Evolutionary conservation across 176 grass and related monocot genomes (phyloP).

Genomic region (Dactylis glomerata): DNA sequence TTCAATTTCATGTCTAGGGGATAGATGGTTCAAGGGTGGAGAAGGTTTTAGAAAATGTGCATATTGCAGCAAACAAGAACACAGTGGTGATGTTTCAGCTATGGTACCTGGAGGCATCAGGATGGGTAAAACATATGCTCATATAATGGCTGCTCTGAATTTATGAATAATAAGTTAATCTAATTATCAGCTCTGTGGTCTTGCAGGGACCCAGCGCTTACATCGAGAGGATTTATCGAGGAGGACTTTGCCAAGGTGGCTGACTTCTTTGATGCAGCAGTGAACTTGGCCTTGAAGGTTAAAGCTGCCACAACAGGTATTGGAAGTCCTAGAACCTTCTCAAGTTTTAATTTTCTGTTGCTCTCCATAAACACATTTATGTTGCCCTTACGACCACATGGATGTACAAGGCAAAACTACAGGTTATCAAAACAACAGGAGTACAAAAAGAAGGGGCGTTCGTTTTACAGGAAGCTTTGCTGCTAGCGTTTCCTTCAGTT

Average conservation of each 20-base stretch:
- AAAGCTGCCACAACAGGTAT: conserved; percentile 79
- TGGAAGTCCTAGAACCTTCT: background rate
- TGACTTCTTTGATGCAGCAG: conserved; percentile 79
- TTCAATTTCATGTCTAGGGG: conserved; percentile 48
- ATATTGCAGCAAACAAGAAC: conserved; percentile 99
- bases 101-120: conserved; percentile 99
- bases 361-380: background rate
- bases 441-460: too few relatives aligned
- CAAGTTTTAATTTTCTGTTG: background rate
- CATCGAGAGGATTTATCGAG: conserved; percentile 96
- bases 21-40: conserved; percentile 98
- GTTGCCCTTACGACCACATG: background rate
- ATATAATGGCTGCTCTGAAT: background rate
- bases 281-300: conserved; percentile 74
- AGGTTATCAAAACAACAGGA: too few relatives aligned
- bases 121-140: conserved; percentile 67
- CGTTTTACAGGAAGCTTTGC: too few relatives aligned
- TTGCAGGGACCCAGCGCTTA: conserved; percentile 94
- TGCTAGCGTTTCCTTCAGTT: too few relatives aligned
- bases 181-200: conserved; percentile 2
- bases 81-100: conserved; percentile 99
- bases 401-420: too few relatives aligned
- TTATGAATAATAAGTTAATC: conserved; percentile 7
- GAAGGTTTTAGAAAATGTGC: conserved; percentile 88
- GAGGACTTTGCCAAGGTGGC: conserved; percentile 98